Percentiles rank a stretch among this genome's conserved stretches.
Evolutionary conservation across 805 yeast species (phyloP).

Genomic region (Yarrowia sp.): DNA sequence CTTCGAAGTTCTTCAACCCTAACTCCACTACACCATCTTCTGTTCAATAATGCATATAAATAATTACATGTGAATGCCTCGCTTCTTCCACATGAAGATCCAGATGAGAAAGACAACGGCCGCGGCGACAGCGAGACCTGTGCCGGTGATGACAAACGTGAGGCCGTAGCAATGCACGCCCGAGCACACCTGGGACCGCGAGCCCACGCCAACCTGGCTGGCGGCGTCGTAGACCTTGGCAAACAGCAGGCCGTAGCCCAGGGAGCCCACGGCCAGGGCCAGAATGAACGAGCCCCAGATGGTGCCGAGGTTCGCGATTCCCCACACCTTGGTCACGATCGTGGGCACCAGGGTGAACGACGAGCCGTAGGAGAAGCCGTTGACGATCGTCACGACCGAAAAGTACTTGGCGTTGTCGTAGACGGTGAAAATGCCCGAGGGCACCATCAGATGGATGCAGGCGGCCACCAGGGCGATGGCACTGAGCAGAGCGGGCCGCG

Average conservation of each 20-base stretch:
- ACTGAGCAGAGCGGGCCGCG: slow-evolving; percentile 47
- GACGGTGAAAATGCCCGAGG: slow-evolving; percentile 43
- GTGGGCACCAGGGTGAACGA: slow-evolving; percentile 88
- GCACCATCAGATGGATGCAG: slow-evolving; percentile 49
- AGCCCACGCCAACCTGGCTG: slow-evolving; percentile 9
- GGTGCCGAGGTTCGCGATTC: slow-evolving; percentile 85
- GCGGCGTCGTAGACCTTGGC: slow-evolving; percentile 65
- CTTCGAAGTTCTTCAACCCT: no score
- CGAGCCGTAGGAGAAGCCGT: slow-evolving; percentile 82
- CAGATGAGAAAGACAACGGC: slow-evolving; percentile 14
- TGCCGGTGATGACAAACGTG: slow-evolving; percentile 47
- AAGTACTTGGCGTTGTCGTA: slow-evolving; percentile 43
- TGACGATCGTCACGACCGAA: slow-evolving; percentile 55
- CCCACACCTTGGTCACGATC: slow-evolving; percentile 83
- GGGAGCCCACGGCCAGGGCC: slow-evolving; percentile 85
- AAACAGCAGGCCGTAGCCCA: slow-evolving; percentile 70
- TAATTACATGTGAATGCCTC: slow-evolving; percentile 29
- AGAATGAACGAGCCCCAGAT: slow-evolving; percentile 91
- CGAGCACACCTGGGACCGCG: slow-evolving; percentile 7
- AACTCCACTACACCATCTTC: no score
- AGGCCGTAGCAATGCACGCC: slow-evolving; percentile 44
- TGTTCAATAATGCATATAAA: slow-evolving; percentile 5
- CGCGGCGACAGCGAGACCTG: slow-evolving; percentile 44
- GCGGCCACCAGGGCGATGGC: slow-evolving; percentile 51
- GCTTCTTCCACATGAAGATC: slow-evolving; percentile 35